phyloP scores from a whole-genome alignment of 768 basidiomycete genomes.

The Podaxis sp. region DNA sequence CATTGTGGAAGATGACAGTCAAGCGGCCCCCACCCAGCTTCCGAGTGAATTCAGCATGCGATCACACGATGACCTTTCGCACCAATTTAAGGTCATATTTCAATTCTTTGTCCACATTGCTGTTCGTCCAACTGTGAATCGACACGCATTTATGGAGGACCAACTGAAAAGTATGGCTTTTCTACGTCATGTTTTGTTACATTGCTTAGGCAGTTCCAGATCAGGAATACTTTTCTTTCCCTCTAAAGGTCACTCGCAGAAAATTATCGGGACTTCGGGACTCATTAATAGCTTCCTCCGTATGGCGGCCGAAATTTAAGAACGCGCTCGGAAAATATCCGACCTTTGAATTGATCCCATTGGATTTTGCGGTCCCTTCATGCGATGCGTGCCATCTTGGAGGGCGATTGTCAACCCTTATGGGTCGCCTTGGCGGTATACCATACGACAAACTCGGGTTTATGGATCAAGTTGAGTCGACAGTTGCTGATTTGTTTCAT shows the following conservation, averaged over 20 bases:
- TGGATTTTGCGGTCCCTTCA: conserved; percentile 57
- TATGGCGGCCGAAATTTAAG: conserved; percentile 77
- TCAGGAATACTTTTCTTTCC: conserved; percentile 73
- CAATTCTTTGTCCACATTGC: conserved; percentile 86
- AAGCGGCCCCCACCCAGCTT: conserved; percentile 41
- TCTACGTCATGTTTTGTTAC: neutral
- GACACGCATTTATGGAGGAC: conserved; percentile 54
- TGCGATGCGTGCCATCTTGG: conserved; percentile 88
- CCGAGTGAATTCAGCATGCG: conserved; percentile 82
- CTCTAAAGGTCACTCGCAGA: conserved; percentile 64
- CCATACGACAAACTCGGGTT: conserved; percentile 76
- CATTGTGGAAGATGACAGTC: conserved; percentile 69
- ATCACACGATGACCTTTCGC: conserved; percentile 69
- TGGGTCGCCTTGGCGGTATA: conserved; percentile 61
- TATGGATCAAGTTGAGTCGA: conserved; percentile 31
- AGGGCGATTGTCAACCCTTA: conserved; percentile 62
- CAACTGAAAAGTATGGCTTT: conserved; percentile 47
- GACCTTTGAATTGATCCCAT: conserved; percentile 47
- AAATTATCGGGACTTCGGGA: conserved; percentile 71
- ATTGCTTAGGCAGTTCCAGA: conserved; percentile 28
- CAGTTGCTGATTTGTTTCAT: neutral
- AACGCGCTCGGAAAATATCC: conserved; percentile 67
- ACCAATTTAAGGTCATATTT: conserved; percentile 86
- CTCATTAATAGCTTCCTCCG: conserved; percentile 79
- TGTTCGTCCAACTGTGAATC: conserved; percentile 51